These are phyloP conservation scores for Hymenoscyphus repandus DNA, from an alignment of 2,329 filamentous ascomycete species.

Conservation along the genomic window DNA sequence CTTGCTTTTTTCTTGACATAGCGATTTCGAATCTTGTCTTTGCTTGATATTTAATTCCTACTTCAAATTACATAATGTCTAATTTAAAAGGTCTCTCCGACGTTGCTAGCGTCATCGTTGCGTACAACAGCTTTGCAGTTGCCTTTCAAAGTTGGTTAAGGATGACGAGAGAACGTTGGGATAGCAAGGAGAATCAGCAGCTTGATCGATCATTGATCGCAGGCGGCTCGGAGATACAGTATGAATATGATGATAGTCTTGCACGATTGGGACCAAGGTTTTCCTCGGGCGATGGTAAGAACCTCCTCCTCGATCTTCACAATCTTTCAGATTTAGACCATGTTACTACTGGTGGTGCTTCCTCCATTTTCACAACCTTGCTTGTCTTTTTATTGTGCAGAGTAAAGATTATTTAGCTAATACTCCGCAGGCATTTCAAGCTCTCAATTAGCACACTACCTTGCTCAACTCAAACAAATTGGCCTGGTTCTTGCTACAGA, in stretches of 20 bases:
- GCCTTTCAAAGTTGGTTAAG: conserved; percentile 6
- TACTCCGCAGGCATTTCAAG: not conserved
- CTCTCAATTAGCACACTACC: conserved; percentile 3
- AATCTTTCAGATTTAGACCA: not conserved
- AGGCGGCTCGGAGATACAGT: conserved; percentile 5
- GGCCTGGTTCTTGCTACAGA: not conserved
- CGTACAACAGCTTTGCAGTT: conserved; percentile 8
- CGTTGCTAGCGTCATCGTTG: conserved; percentile 3
- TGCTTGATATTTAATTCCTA: not conserved
- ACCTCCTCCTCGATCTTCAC: not conserved
- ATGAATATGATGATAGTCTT: conserved; percentile 9
- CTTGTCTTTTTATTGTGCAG: too few species aligned
- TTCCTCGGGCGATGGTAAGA: conserved; percentile 7
- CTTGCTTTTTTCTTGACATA: not conserved
- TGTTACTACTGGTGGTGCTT: not conserved
- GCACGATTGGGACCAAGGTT: conserved; percentile 7
- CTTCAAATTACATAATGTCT: conserved; percentile 5
- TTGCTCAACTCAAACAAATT: conserved; percentile 6
- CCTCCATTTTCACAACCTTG: too few species aligned
- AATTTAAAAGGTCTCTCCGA: conserved; percentile 8
- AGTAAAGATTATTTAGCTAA: not conserved
- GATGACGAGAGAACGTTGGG: conserved; percentile 1
- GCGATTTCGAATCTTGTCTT: not conserved
- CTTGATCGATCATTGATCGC: conserved; percentile 6
- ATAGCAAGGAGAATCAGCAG: conserved; percentile 2